These are phyloP conservation scores for Cyclocybe cylindracea DNA, from an alignment of 768 basidiomycete genomes.

Conservation along the genomic window DNA sequence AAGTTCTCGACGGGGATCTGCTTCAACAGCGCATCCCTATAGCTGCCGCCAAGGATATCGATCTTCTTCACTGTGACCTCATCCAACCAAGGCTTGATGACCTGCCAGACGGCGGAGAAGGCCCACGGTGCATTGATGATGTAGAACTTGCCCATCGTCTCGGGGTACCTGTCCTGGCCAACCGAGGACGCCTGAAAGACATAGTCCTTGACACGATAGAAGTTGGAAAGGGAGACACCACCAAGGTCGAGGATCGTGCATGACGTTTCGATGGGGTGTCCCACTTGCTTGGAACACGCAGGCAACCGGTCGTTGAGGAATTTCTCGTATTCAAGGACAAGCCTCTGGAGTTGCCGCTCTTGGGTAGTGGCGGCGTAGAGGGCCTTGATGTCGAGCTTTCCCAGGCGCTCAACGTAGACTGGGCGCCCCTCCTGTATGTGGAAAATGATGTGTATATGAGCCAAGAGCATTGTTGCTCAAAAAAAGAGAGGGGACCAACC, in stretches of 20 bases:
- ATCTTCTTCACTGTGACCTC: conserved; percentile 82
- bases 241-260: conserved; percentile 97
- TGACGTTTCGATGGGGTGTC: conserved; percentile 89
- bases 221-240: conserved; percentile 68
- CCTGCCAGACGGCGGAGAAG: conserved; percentile 84
- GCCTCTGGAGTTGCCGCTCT: conserved; percentile 85
- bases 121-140: conserved; percentile 97
- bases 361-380: conserved; percentile 82
- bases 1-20: conserved; percentile 87
- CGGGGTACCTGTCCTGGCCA: conserved; percentile 91
- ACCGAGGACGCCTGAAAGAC: conserved; percentile 69
- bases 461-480: background rate
- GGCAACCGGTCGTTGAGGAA: conserved; percentile 81
- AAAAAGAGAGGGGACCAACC: conserved; percentile 39
- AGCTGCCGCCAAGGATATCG: conserved; percentile 76
- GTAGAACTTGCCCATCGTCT: conserved; percentile 97
- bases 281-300: conserved; percentile 60
- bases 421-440: conserved; percentile 85
- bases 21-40: conserved; percentile 72
- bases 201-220: conserved; percentile 80
- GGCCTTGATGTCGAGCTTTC: conserved; percentile 82
- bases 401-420: conserved; percentile 92
- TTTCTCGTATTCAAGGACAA: conserved; percentile 93
- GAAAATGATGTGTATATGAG: background rate
- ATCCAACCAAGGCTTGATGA: conserved; percentile 94